A percentile compares a stretch with the other conserved stretches of the same genome.
Evolutionary conservation across 2,329 filamentous ascomycete species (phyloP).

Genomic region (Penicillium sp.): DNA sequence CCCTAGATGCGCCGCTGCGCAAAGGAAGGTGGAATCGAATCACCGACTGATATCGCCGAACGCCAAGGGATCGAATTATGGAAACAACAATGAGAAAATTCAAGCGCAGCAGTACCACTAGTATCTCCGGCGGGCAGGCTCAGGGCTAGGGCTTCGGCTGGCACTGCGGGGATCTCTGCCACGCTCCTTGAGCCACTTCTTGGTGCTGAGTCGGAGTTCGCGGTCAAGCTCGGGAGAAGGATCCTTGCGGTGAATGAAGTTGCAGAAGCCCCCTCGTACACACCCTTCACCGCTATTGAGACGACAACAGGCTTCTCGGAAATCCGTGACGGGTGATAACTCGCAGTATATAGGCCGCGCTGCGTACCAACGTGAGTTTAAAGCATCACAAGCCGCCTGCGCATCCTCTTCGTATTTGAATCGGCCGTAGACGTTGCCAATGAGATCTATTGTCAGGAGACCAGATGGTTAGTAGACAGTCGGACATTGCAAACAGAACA

Average conservation of each 20-base stretch:
- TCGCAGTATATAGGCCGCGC: conserved; percentile 98
- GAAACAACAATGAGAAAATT: conserved; percentile 10
- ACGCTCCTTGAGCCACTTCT: conserved; percentile 90
- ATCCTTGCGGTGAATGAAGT: conserved; percentile 98
- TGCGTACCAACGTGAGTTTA: conserved; percentile 96
- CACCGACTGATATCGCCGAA: conserved; percentile 22
- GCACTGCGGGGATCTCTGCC: conserved; percentile 81
- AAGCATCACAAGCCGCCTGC: conserved; percentile 86
- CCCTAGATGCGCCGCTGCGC: conserved; percentile 16
- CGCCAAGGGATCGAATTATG: conserved; percentile 17
- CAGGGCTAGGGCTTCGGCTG: conserved; percentile 79
- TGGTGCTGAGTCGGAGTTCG: conserved; percentile 82
- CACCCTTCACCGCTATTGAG: conserved; percentile 94
- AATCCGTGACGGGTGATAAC: conserved; percentile 93
- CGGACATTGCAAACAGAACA: not conserved
- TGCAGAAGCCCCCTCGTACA: conserved; percentile 94
- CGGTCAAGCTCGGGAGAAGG: conserved; percentile 82
- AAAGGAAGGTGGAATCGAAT: conserved; percentile 18
- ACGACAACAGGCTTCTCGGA: conserved; percentile 93
- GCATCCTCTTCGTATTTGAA: conserved; percentile 99
- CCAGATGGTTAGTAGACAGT: conserved; percentile 14
- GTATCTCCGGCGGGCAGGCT: conserved; percentile 71
- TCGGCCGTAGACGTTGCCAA: conserved; percentile 97
- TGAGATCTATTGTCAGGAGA: conserved; percentile 63
- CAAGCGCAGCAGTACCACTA: conserved; percentile 38